Conservation (phyloP, 352 stramenopile species). For the Phytopythium aichiense region DNA sequence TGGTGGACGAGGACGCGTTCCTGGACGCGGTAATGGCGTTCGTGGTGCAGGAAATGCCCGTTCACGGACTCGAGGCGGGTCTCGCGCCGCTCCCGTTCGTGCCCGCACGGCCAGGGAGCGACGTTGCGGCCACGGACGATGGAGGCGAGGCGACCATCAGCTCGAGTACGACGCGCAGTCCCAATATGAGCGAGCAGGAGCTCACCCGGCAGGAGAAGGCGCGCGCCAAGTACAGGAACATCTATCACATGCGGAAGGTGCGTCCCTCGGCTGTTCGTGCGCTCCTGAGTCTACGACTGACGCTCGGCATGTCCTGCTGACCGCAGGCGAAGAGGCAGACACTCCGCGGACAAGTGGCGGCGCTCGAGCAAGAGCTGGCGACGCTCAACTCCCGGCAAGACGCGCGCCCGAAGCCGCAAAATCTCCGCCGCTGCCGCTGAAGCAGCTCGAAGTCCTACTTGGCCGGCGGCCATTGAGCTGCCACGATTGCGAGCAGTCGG, state of each 20-base stretch:
- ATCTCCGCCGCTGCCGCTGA: not conserved
- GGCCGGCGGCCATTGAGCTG: not conserved
- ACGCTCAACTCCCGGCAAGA: not conserved
- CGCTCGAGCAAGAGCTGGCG: constrained; percentile 3
- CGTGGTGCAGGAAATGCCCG: not conserved
- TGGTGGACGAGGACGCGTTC: constrained; percentile 3
- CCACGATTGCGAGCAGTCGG: not conserved
- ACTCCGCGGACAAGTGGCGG: not conserved
- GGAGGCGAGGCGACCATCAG: not conserved
- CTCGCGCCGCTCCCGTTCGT: not conserved
- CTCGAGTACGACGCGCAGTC: not conserved
- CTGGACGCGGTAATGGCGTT: constrained; percentile 4
- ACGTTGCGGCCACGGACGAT: not conserved
- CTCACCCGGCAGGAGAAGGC: constrained; percentile 2
- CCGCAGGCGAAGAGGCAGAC: constrained; percentile 4
- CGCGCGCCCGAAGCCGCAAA: not conserved
- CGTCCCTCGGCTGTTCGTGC: not conserved
- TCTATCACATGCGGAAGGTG: constrained; percentile 5
- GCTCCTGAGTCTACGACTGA: not conserved
- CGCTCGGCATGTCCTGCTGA: not conserved
- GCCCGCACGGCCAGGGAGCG: not conserved
- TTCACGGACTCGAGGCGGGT: not conserved
- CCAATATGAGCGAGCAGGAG: not conserved
- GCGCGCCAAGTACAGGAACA: constrained; percentile 3
- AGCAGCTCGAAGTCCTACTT: not conserved